These are phyloP conservation scores for Erythrophleum fordii DNA, from an alignment of 306 rosid species.

Conservation along the genomic window DNA sequence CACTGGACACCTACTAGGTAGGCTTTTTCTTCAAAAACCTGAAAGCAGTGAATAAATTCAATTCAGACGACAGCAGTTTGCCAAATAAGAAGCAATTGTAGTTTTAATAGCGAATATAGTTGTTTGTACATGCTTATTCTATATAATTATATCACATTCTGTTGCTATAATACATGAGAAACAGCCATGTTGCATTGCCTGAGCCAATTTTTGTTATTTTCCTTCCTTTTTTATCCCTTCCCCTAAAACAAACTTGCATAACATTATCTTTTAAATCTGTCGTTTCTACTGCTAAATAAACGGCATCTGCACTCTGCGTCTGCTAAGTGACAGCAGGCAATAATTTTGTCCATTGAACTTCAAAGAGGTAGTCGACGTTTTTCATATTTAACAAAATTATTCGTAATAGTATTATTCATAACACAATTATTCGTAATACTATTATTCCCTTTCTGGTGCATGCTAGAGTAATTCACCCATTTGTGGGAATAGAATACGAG, in stretches of 20 bases:
- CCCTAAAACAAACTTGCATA: background rate
- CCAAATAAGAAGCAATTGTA: background rate
- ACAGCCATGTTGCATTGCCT: background rate
- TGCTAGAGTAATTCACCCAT: background rate
- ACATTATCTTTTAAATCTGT: background rate
- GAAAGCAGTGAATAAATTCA: slow-evolving; percentile 9
- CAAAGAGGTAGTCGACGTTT: background rate
- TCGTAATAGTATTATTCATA: background rate
- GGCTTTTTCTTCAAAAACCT: slow-evolving; percentile 91
- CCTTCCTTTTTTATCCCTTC: slow-evolving; percentile 6
- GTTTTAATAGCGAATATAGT: background rate
- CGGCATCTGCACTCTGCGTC: background rate
- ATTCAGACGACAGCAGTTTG: background rate
- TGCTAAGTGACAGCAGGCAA: background rate
- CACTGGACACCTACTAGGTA: slow-evolving; percentile 87
- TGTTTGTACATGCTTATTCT: background rate
- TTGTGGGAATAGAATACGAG: background rate
- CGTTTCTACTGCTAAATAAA: background rate
- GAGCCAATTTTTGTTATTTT: background rate
- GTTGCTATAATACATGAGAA: background rate
- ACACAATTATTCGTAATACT: background rate
- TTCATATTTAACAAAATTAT: background rate
- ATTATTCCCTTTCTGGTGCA: background rate
- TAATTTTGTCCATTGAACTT: background rate
- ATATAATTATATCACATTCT: background rate